A percentile compares a stretch with the other conserved stretches of the same genome.
These are phyloP conservation scores for Metschnikowia drakensbergensis DNA, from an alignment of 805 yeast genomes.

Conservation along the genomic window DNA sequence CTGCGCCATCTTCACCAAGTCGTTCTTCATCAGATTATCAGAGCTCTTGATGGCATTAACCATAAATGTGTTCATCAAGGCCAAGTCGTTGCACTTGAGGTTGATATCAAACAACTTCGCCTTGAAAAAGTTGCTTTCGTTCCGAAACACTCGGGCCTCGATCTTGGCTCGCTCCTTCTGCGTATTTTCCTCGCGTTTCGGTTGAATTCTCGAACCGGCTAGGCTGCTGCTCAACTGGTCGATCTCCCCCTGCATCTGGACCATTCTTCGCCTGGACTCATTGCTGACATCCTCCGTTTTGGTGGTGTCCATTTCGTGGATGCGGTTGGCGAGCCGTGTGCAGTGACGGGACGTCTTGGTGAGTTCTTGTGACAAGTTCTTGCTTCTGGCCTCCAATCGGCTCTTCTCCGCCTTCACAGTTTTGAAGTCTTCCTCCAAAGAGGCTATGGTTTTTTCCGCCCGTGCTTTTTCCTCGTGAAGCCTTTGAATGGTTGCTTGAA, in stretches of 20 bases:
- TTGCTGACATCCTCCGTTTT: conserved; percentile 6
- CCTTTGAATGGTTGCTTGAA: conserved; percentile 8
- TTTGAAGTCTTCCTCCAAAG: conserved; percentile 30
- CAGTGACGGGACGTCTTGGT: conserved; percentile 27
- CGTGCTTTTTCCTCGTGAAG: conserved; percentile 14
- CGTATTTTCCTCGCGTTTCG: background rate
- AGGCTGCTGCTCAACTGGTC: conserved; percentile 26
- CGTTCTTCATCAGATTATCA: conserved; percentile 23
- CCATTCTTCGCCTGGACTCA: conserved; percentile 16
- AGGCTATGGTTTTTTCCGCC: conserved; percentile 23
- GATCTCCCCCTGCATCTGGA: conserved; percentile 24
- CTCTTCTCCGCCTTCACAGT: conserved; percentile 27
- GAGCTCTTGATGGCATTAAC: conserved; percentile 28
- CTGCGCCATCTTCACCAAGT: conserved; percentile 26
- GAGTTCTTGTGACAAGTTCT: conserved; percentile 30
- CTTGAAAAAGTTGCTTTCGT: conserved; percentile 44
- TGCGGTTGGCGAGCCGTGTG: conserved; percentile 27
- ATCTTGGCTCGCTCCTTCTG: background rate
- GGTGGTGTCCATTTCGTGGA: conserved; percentile 19
- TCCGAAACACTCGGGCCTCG: conserved; percentile 24
- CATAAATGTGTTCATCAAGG: conserved; percentile 32
- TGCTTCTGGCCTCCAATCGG: conserved; percentile 26
- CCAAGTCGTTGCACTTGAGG: conserved; percentile 31
- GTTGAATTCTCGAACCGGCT: conserved; percentile 22
- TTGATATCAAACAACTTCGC: conserved; percentile 46